Conservation (phyloP, 2,329 filamentous ascomycete species). For the Paecilomyces formosus region DNA sequence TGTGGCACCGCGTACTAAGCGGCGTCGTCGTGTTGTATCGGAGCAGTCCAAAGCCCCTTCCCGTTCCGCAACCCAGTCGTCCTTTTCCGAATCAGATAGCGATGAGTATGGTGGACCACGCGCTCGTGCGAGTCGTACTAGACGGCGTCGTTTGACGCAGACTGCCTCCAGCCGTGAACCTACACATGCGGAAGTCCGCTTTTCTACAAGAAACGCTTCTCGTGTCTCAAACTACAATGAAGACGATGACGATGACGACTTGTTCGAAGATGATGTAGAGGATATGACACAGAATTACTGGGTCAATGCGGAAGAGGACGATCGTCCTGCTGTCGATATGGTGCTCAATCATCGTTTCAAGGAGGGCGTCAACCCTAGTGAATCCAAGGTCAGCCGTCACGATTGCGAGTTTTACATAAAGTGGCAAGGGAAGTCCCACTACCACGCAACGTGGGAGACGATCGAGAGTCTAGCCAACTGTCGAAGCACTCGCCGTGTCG, state of each 20-base stretch:
- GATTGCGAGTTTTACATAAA: conserved; percentile 92
- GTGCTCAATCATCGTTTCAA: conserved; percentile 80
- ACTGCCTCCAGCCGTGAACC: conserved; percentile 56
- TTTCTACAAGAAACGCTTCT: conserved; percentile 79
- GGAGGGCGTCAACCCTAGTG: conserved; percentile 50
- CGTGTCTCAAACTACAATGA: conserved; percentile 65
- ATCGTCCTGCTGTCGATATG: conserved; percentile 78
- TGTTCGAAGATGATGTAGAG: conserved; percentile 52
- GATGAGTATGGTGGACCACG: conserved; percentile 72
- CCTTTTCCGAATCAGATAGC: conserved; percentile 60
- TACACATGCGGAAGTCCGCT: conserved; percentile 72
- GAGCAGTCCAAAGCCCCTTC: conserved; percentile 43
- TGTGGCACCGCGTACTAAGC: conserved; percentile 41
- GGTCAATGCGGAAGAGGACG: conserved; percentile 63
- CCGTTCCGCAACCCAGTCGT: conserved; percentile 45
- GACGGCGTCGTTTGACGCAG: conserved; percentile 62
- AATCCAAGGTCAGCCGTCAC: conserved; percentile 37
- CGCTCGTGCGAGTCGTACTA: conserved; percentile 66
- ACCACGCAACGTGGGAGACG: conserved; percentile 92
- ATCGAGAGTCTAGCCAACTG: conserved; percentile 66
- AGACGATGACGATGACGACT: conserved; percentile 50
- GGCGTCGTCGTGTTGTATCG: conserved; percentile 47
- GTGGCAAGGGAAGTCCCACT: conserved; percentile 92
- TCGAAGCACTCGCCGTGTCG: conserved; percentile 78
- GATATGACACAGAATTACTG: conserved; percentile 63